Base-by-base conservation (phyloP, 2,329 filamentous ascomycete genomes). In the Amesomyces nigricolor region DNA sequence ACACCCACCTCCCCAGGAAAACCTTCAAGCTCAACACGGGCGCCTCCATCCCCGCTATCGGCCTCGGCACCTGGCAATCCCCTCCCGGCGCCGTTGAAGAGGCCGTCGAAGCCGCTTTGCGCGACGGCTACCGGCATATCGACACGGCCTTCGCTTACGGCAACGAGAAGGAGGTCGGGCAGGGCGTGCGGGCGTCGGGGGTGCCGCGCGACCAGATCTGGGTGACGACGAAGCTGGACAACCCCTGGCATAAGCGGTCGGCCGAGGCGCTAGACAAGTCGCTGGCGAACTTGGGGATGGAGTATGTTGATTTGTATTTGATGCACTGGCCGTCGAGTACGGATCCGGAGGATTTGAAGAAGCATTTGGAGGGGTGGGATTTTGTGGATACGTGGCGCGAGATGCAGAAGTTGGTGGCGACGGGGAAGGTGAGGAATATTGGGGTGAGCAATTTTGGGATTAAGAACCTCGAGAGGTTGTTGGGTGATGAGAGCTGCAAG, bases 371-470 rank as follows among this genome's bases (percentile, higher is more conserved):
- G 32, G 88, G 90, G 74, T 92, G 89, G 88, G 80, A 89, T 74
- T 92, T 88, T 71, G 77, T 88, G 64, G 84, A 94, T 72, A 94
- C 89, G 26, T 95, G 80, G 82, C 74, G 77, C 58, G 84, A 85
- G 74, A 76, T 88, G 78, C 82, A 88, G 73, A 87, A 86, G 76
- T 75, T 89, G 46, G 73, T 82, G 22, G 80, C 72, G 10, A 83
- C 80, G 44, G 85, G 85, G 69, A 88, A 89, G 72, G 87, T 87
- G 50, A 81, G 79, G 72, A 89, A 89, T 75, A 90, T 92, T 68
- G 89, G 89, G 64, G 87, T 94, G 55, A 90, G 87, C 71, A 95
- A 95, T 79, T 94, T 95, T 70, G 86, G 79, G 61, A 89, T 91
- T 69, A 82, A 76, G 71, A 88, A 94, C 72, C 75, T 94, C 38